These are phyloP conservation scores for Pythium oligandrum DNA, from an alignment of 352 stramenopile species.

Conservation along the genomic window DNA sequence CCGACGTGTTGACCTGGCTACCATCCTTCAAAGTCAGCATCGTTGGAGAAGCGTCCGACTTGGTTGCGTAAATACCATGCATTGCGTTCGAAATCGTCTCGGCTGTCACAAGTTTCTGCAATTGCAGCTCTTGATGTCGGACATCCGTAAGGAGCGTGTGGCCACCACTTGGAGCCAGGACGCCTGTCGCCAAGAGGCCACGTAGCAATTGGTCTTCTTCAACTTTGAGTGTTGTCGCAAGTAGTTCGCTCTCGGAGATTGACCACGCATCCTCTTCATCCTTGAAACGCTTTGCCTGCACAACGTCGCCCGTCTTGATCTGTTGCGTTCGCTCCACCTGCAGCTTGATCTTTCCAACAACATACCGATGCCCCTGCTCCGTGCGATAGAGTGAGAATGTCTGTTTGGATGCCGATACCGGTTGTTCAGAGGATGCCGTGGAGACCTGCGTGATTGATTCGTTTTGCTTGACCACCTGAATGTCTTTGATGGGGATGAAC, in stretches of 20 bases:
- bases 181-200: conserved; percentile 32
- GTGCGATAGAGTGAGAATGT: conserved; percentile 26
- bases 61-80: conserved; percentile 26
- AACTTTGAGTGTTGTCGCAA: conserved; percentile 31
- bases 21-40: conserved; percentile 12
- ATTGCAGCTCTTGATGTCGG: conserved; percentile 39
- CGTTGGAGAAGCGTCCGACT: not conserved
- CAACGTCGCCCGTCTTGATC: conserved; percentile 11
- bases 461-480: conserved; percentile 15
- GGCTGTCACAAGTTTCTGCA: conserved; percentile 48
- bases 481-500: conserved; percentile 28
- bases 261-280: conserved; percentile 33
- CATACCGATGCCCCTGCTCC: conserved; percentile 12
- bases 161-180: conserved; percentile 20
- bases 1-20: conserved; percentile 10
- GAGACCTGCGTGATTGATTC: not conserved
- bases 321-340: conserved; percentile 22
- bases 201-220: conserved; percentile 37
- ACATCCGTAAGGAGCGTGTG: conserved; percentile 23
- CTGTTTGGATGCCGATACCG: not conserved
- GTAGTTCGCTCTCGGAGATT: conserved; percentile 43
- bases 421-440: too few relatives aligned
- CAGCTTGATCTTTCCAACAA: conserved; percentile 56
- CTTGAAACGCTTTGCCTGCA: conserved; percentile 31
- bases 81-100: conserved; percentile 38